Evolutionary conservation across 805 yeast genomes (phyloP), one percentile per base, ranked within the genome.

Genomic region (Cephaloascus albidus): DNA sequence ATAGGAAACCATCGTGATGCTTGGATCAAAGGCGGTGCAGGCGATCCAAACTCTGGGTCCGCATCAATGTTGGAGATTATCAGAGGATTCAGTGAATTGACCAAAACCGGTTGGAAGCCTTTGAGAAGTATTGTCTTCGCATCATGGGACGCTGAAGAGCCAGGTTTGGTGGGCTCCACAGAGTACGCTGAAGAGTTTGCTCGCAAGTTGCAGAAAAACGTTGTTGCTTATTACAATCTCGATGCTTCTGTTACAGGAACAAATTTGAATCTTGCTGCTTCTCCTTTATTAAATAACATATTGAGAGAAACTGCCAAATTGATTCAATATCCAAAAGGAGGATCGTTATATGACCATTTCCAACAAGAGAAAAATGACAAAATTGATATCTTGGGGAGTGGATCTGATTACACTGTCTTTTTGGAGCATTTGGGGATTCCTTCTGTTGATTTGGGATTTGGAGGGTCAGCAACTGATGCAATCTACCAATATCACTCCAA

Each of bases 111-210:
- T 6, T 85, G 89, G 89, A 73, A 70, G 50, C 94, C 94, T 10
- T 55, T 73, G 38, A 65, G 93, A 50, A 75, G 88, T 0, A 78
- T 86, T 18, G 67, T 75, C 39, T 64, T 86, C 36, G 81, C 81
- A 0, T 77, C 85, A 20, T 86, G 88, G 88, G 95, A 86, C 57
- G 94, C 85, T 28, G 88, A 79, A 46, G 86, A 80, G 51, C 74
- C 73, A 45, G 90, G 84, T 0, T 60, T 78, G 40, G 46, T 85
- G 23, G 95, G 95, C 1, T 77, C 88, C 0, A 80, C 93, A 0
- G 93, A 85, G 50, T 83, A 70, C 62, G 87, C 81, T 4, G 90
- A 84, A 54, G 76, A 75, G 40, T 63, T 74, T 40, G 69, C 68
- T 2, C 52, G 62, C 19, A 50, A 51, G 23, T 55, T 84, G 28